A percentile compares a stretch with the other conserved stretches of the same genome.
phyloP scores from a whole-genome alignment of 148 eudicot genomes.

The Spergularia marina region DNA sequence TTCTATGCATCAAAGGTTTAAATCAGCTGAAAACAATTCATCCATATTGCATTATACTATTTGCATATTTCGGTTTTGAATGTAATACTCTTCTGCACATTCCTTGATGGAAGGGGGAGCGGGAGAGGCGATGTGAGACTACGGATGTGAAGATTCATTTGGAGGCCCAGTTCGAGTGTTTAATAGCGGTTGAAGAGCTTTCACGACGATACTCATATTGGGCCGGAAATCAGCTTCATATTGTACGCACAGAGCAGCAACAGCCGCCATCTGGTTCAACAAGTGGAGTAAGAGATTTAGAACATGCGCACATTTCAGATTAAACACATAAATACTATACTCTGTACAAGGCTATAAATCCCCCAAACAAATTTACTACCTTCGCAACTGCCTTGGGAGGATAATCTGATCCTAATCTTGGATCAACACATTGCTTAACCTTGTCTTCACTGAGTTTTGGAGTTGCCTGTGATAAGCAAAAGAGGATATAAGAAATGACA shows the following conservation, averaged over 20 bases:
- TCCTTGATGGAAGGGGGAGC: not conserved
- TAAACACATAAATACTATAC: not conserved
- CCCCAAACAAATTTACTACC: slow-evolving; percentile 32
- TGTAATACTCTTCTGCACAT: slow-evolving; percentile 18
- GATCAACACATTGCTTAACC: slow-evolving; percentile 70
- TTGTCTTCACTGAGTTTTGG: slow-evolving; percentile 82
- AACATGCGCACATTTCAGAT: not conserved
- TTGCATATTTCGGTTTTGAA: slow-evolving; percentile 17
- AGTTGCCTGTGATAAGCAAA: slow-evolving; percentile 46
- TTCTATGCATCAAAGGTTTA: slow-evolving; percentile 20
- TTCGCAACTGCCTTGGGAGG: slow-evolving; percentile 83
- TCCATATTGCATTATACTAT: slow-evolving; percentile 18
- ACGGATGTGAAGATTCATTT: slow-evolving; percentile 34
- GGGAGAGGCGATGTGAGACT: not conserved
- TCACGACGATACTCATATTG: slow-evolving; percentile 77
- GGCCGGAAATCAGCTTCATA: slow-evolving; percentile 82
- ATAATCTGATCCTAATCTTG: slow-evolving; percentile 55
- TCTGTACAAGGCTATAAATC: not conserved
- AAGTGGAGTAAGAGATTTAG: not conserved
- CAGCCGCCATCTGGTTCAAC: slow-evolving; percentile 71
- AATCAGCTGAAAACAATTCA: slow-evolving; percentile 6
- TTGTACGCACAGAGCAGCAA: slow-evolving; percentile 85
- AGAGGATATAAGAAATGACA: not conserved
- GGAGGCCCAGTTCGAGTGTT: slow-evolving; percentile 56
- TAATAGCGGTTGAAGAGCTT: slow-evolving; percentile 75